Evolutionary conservation across 2,329 filamentous ascomycete species (phyloP).

Genomic region (Colletotrichum graminicola): DNA sequence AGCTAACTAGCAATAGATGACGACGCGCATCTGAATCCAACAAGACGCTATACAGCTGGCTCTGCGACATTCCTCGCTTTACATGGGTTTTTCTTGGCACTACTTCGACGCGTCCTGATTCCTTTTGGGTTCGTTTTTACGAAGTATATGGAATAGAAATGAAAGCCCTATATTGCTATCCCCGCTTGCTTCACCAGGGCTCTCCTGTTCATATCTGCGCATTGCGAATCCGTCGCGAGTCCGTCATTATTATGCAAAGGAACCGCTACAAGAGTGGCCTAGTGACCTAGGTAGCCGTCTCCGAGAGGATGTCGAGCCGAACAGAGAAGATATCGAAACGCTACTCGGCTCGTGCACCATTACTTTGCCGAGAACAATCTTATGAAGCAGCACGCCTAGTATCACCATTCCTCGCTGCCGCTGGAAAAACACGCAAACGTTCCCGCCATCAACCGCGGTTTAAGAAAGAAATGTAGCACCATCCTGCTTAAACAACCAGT

Average conservation of each 20-base stretch:
- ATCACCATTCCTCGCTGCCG: background rate
- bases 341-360: background rate
- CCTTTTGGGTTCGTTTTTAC: background rate
- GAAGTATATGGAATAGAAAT: background rate
- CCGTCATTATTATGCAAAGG: constrained; percentile 7
- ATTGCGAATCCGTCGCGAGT: background rate
- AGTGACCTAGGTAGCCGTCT: background rate
- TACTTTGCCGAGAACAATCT: background rate
- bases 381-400: constrained; percentile 8
- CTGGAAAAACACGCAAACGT: background rate
- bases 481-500: constrained; percentile 77
- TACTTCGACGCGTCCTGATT: background rate
- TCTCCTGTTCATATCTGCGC: background rate
- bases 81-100: background rate
- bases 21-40: background rate
- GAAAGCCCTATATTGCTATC: background rate
- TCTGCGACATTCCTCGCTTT: background rate
- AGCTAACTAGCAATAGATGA: background rate
- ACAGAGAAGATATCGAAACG: background rate
- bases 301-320: background rate
- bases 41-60: background rate
- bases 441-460: background rate
- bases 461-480: constrained; percentile 45
- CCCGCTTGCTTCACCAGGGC: background rate
- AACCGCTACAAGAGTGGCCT: background rate